Percentiles rank a stretch among this genome's conserved stretches.
Conservation (phyloP, 148 eudicot species). For the Rhododendron griersonianum region DNA sequence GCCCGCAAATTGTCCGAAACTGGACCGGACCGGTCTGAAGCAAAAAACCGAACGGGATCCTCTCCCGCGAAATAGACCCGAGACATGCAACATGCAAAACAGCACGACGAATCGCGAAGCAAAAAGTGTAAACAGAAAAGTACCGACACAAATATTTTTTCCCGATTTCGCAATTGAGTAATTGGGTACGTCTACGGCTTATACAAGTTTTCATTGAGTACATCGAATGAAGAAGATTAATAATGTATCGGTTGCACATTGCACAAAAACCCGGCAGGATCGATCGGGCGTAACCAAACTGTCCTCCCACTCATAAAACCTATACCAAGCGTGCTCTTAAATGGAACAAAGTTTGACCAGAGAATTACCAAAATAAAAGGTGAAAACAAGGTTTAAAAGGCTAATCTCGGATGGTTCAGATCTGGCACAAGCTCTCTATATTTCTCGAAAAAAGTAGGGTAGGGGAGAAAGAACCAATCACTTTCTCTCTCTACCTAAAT, state of each 20-base stretch:
- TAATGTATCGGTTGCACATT: background rate
- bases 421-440: background rate
- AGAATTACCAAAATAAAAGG: background rate
- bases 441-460: background rate
- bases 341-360: background rate
- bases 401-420: background rate
- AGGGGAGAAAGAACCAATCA: background rate
- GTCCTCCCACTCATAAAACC: background rate
- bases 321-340: background rate
- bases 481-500: background rate
- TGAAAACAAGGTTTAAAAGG: background rate
- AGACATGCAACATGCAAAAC: background rate
- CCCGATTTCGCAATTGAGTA: no score
- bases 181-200: no score
- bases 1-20: no score
- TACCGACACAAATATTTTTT: no score
- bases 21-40: no score
- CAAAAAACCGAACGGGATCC: no score
- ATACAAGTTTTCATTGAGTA: no score
- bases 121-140: no score
- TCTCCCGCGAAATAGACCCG: background rate
- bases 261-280: background rate
- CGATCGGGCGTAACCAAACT: background rate
- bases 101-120: no score
- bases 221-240: no score